Percentiles rank a stretch among this genome's conserved stretches.
phyloP scores from a whole-genome alignment of 2,329 filamentous ascomycete genomes.

The Colletotrichum spinosum region DNA sequence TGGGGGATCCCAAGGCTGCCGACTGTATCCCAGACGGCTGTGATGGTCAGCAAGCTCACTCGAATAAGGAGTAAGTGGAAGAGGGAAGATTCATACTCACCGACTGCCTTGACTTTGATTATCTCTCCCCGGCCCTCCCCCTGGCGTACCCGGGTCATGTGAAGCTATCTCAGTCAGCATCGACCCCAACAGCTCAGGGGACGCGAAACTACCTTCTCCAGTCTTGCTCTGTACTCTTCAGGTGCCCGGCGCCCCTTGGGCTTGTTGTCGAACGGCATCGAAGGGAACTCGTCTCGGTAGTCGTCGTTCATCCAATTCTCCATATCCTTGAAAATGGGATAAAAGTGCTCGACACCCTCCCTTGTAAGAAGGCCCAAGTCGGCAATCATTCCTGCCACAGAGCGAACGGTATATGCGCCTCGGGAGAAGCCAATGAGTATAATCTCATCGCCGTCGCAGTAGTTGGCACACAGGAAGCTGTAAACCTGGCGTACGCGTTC shows the following conservation, averaged over 20 bases:
- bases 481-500: constrained; percentile 72
- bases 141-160: constrained; percentile 56
- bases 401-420: constrained; percentile 69
- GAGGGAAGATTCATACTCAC: constrained; percentile 36
- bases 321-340: constrained; percentile 68
- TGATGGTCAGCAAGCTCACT: no score
- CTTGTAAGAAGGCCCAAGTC: constrained; percentile 64
- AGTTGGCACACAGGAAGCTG: constrained; percentile 71
- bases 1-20: constrained; percentile 59
- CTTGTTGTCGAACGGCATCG: constrained; percentile 60
- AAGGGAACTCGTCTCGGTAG: constrained; percentile 61
- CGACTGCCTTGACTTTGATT: constrained; percentile 61
- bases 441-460: constrained; percentile 68
- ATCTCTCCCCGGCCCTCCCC: constrained; percentile 49
- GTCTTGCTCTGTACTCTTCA: constrained; percentile 55
- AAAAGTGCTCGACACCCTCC: constrained; percentile 65
- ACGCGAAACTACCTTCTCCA: constrained; percentile 52
- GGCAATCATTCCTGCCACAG: constrained; percentile 64
- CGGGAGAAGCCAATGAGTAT: constrained; percentile 68
- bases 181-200: neutral
- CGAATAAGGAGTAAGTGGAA: constrained; percentile 37
- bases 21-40: constrained; percentile 57
- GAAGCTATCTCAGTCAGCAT: neutral
- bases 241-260: constrained; percentile 57
- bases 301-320: constrained; percentile 60